phyloP scores from a whole-genome alignment of 108 stramenopile genomes.

The Fragilariopsis cylindrus region DNA sequence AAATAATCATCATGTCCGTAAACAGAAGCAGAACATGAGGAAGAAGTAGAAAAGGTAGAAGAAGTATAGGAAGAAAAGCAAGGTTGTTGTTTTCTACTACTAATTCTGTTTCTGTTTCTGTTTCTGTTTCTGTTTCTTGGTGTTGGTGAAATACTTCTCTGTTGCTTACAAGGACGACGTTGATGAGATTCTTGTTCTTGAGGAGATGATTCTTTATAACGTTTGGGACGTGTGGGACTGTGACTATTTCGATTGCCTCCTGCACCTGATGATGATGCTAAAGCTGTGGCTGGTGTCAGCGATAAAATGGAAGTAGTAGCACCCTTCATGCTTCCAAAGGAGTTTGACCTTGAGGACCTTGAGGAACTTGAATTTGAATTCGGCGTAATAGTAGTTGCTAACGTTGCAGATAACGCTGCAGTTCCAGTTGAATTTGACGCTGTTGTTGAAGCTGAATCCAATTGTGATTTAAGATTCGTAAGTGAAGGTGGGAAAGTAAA shows the following conservation, averaged over 20 bases:
- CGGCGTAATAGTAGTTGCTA: too few species aligned
- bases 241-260: not conserved
- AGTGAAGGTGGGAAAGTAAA: not conserved
- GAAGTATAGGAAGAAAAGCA: too few species aligned
- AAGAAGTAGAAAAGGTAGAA: too few species aligned
- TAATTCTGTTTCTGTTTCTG: not conserved
- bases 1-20: not conserved
- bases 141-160: conserved; percentile 2
- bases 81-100: too few species aligned
- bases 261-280: not conserved
- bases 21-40: too few species aligned
- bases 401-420: too few species aligned
- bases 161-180: conserved; percentile 7
- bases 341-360: too few species aligned
- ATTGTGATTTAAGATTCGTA: not conserved
- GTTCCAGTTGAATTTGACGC: not conserved
- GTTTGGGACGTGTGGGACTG: not conserved
- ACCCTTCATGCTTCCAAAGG: too few species aligned
- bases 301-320: not conserved
- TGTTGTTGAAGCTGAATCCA: not conserved
- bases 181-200: not conserved
- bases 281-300: not conserved
- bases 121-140: too few species aligned
- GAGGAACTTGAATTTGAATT: too few species aligned
- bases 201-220: not conserved